Percentiles rank a stretch among this genome's conserved stretches.
Evolutionary conservation across 2,329 filamentous ascomycete species (phyloP).

Genomic region (Akanthomyces uredinophilus): DNA sequence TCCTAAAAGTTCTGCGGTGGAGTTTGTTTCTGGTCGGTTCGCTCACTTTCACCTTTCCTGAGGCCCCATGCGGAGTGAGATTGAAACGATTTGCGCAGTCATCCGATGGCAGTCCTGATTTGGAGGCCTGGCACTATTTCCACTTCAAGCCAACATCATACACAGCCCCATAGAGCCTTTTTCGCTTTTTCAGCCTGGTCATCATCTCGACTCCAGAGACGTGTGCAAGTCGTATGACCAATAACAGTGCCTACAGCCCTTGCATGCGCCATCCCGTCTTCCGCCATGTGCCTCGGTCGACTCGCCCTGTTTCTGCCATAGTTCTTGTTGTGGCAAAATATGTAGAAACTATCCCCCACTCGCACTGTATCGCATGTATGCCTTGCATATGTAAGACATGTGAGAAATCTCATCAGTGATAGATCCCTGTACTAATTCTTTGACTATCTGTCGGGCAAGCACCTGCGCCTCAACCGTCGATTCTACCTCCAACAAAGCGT

Average conservation of each 20-base stretch:
- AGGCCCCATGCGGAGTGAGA: no score
- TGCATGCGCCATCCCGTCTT: constrained; percentile 5
- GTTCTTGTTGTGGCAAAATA: neutral
- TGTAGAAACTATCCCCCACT: neutral
- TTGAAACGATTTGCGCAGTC: no score
- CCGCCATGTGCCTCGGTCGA: neutral
- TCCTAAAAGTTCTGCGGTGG: no score
- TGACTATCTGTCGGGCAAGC: neutral
- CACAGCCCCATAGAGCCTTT: neutral
- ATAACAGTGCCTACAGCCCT: neutral
- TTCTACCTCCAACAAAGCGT: neutral
- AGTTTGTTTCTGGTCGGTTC: no score
- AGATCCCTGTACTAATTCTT: neutral
- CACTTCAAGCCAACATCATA: neutral
- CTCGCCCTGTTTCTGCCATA: neutral
- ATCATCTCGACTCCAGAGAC: neutral
- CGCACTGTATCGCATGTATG: neutral
- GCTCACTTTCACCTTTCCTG: no score
- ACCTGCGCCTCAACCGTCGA: neutral
- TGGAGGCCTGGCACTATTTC: neutral
- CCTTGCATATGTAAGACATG: neutral
- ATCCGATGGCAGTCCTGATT: no score
- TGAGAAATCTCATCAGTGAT: neutral
- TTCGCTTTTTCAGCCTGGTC: neutral
- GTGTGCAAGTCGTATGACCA: neutral